Conservation (phyloP, 2,329 filamentous ascomycete genomes). For the Thelonectria blattea region DNA sequence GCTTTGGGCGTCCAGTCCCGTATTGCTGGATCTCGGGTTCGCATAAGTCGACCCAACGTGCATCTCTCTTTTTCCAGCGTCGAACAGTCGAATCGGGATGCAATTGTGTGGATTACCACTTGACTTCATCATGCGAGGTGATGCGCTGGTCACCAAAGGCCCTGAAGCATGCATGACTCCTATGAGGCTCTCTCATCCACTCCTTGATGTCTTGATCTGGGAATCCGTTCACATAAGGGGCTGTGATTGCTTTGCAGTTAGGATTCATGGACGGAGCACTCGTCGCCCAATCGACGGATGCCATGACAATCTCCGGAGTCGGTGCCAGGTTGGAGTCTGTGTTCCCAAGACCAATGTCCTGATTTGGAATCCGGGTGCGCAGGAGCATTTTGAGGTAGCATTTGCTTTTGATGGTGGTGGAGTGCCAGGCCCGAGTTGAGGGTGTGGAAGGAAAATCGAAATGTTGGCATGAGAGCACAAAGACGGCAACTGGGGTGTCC, state of each 20-base stretch:
- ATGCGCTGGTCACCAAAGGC: background rate
- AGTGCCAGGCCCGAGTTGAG: background rate
- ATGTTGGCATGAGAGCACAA: background rate
- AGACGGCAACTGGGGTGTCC: constrained; percentile 2
- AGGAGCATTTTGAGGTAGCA: background rate
- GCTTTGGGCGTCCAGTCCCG: background rate
- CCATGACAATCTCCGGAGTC: constrained; percentile 5
- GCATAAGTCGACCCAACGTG: background rate
- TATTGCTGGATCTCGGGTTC: background rate
- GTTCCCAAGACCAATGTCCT: constrained; percentile 10
- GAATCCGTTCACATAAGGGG: background rate
- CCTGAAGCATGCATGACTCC: background rate
- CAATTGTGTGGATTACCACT: background rate
- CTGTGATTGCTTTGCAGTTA: background rate
- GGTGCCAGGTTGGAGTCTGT: constrained; percentile 5
- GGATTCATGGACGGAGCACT: background rate
- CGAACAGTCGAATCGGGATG: background rate
- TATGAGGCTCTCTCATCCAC: background rate
- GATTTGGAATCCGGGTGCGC: constrained; percentile 11
- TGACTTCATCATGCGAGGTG: background rate
- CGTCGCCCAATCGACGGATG: constrained; percentile 12
- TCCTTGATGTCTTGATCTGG: background rate
- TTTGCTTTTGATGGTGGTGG: constrained; percentile 16
- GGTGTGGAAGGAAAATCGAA: background rate
- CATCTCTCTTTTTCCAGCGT: background rate